Conservation (phyloP, 1,284 basidiomycete species). For the Puccinia novopanici region DNA sequence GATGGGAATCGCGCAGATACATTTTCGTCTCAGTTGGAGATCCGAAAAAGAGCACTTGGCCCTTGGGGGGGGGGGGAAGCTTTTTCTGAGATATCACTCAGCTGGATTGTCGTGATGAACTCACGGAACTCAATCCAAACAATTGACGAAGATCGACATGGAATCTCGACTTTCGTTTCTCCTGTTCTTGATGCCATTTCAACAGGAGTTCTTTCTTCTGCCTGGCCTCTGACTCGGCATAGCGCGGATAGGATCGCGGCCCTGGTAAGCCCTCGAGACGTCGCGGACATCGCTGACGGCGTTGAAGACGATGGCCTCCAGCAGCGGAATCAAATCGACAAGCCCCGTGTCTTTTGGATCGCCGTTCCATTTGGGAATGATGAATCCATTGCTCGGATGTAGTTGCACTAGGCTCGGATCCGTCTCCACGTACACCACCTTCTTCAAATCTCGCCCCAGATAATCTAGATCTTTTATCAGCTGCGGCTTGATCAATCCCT, state of each 20-base stretch:
- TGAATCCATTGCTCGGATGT: constrained; percentile 86
- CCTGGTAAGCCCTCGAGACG: constrained; percentile 78
- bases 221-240: constrained; percentile 80
- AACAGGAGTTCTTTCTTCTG: constrained; percentile 74
- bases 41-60: not conserved
- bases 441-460: constrained; percentile 87
- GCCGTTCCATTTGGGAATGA: constrained; percentile 85
- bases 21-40: not conserved
- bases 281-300: constrained; percentile 73
- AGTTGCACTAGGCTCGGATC: constrained; percentile 73
- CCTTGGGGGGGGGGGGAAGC: not conserved
- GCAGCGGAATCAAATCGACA: constrained; percentile 88
- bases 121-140: constrained; percentile 45
- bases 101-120: constrained; percentile 3
- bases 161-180: constrained; percentile 57
- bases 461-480: constrained; percentile 76
- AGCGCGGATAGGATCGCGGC: constrained; percentile 86
- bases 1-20: not conserved
- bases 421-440: constrained; percentile 86
- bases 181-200: constrained; percentile 74
- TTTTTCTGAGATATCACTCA: not conserved
- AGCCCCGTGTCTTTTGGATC: constrained; percentile 76
- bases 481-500: constrained; percentile 53
- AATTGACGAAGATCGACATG: constrained; percentile 22
- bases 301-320: constrained; percentile 68